Evolutionary conservation across 2,329 filamentous ascomycete genomes (phyloP), one percentile per base, ranked within the genome.

Genomic region (Aspergillus ustus): DNA sequence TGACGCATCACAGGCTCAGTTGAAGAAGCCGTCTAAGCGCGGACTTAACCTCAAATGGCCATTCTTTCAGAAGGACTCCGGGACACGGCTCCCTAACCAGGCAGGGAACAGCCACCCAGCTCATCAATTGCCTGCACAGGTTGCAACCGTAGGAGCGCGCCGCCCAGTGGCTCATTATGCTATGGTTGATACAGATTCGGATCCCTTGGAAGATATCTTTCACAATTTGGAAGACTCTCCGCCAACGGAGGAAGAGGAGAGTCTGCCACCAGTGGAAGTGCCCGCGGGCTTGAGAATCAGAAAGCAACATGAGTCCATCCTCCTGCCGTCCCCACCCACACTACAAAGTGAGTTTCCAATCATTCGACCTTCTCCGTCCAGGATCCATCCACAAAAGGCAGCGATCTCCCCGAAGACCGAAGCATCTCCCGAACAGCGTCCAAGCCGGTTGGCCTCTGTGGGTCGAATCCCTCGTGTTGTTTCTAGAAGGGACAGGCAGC

Each of bases 401-500:
- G 57, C 66, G 7, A 59, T 61, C 57, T 48, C 53, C 8, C 17
- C 59, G 13, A 66, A 62, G 17, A 59, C 63, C 25, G 64, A 73
- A 11, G 56, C 46, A 6, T 67, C 50, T 51, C n/a, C 34, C 6
- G 59, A 73, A 65, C 76, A 77, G 43, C 79, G 78, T 9, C 86
- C 86, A 9, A 91, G 87, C 71, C 85, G 93, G 59, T 80, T 96
- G 19, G 87, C 89, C 29, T 92, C 94, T 67, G 88, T 97, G 51
- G 93, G 93, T 8, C 87, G 93, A 17, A 97, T 97, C 55, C 93
- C 93, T 8, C 88, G 88, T 69, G 92, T 97, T 4, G 83, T 94
- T 31, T 91, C 87, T 50, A 87, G 85, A 54, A 79, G 82, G 52
- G 83, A 84, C 51, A 85, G 88, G 57, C 82, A 87, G 40, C 85